phyloP scores from a whole-genome alignment of 345 rosid species.

The Eutrema japonicum region DNA sequence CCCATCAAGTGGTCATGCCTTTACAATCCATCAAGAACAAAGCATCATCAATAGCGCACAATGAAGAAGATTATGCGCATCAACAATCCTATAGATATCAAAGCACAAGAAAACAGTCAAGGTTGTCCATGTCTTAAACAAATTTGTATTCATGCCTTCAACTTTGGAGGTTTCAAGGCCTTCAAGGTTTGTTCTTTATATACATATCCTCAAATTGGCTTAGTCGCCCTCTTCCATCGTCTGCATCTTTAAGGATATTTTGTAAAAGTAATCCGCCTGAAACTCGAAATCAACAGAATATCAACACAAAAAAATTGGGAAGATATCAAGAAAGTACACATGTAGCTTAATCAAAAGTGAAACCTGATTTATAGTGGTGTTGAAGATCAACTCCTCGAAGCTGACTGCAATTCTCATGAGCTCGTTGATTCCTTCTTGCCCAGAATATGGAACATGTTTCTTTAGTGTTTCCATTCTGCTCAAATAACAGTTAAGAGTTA shows the following conservation, averaged over 20 bases:
- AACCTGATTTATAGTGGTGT: slow-evolving; percentile 29
- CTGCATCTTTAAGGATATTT: slow-evolving; percentile 74
- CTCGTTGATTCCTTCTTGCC: slow-evolving; percentile 19
- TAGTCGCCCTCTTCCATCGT: slow-evolving; percentile 55
- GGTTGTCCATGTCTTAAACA: slow-evolving; percentile 6
- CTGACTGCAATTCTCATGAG: slow-evolving; percentile 37
- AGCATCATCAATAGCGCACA: background rate
- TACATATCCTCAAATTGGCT: slow-evolving; percentile 35
- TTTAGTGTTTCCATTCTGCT: slow-evolving; percentile 22
- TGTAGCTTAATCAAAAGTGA: background rate
- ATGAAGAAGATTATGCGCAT: too few species aligned
- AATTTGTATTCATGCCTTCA: background rate
- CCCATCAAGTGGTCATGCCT: slow-evolving; percentile 32
- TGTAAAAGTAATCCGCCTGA: slow-evolving; percentile 71
- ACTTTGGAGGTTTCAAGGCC: slow-evolving; percentile 3
- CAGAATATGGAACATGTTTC: slow-evolving; percentile 9
- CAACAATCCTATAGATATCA: too few species aligned
- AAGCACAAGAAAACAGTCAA: background rate
- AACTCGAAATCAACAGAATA: slow-evolving; percentile 24
- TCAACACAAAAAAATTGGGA: background rate
- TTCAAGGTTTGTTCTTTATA: background rate
- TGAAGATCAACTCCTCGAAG: slow-evolving; percentile 36
- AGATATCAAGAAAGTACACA: background rate
- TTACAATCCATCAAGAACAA: background rate
- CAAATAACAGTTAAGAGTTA: background rate